A percentile compares a stretch with the other conserved stretches of the same genome.
phyloP scores from a whole-genome alignment of 192 early-diverging fungal genomes.

The Glomus cerebriforme region DNA sequence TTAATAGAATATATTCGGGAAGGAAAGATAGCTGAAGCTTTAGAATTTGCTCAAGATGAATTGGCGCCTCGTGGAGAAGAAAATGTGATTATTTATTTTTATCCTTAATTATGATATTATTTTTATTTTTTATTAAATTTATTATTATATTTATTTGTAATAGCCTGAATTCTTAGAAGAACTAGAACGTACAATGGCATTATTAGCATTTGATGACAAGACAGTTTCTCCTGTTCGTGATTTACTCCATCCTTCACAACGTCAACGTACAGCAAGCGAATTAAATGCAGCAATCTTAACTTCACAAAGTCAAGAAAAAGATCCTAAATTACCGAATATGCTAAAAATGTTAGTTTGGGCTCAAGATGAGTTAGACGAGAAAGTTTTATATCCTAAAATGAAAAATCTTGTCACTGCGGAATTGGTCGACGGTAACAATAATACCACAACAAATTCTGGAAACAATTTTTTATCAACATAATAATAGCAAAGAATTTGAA shows the following conservation, averaged over 20 bases:
- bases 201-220: conserved; percentile 88
- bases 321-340: conserved; percentile 90
- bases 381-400: conserved; percentile 81
- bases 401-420: conserved; percentile 80
- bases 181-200: conserved; percentile 93
- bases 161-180: conserved; percentile 94
- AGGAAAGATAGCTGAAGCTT: conserved; percentile 77
- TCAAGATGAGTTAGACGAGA: conserved; percentile 90
- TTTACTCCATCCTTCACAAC: conserved; percentile 84
- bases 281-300: conserved; percentile 91
- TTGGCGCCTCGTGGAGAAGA: conserved; percentile 97
- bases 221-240: conserved; percentile 77
- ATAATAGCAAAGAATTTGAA: not conserved
- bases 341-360: conserved; percentile 93
- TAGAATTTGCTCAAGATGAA: conserved; percentile 97
- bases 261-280: conserved; percentile 92
- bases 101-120: not conserved
- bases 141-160: conserved; percentile 23
- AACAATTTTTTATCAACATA: conserved; percentile 4
- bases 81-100: conserved; percentile 55
- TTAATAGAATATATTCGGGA: conserved; percentile 93
- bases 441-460: not conserved
- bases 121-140: not conserved
- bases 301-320: conserved; percentile 88
- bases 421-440: conserved; percentile 47